phyloP scores from a whole-genome alignment of 176 grass and related monocot species.

The Carex pumila region DNA sequence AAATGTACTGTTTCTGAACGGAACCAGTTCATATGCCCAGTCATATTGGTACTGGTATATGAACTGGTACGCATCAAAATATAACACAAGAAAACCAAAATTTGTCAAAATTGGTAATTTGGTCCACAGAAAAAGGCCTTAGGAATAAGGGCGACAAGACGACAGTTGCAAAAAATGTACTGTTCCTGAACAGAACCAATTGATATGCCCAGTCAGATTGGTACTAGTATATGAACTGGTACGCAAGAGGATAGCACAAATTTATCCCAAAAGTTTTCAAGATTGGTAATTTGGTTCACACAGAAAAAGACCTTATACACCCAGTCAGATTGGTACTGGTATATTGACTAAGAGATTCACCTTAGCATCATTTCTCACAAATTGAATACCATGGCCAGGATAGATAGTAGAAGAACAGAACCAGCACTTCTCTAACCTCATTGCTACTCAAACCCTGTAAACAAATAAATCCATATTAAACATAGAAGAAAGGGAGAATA shows the following conservation, averaged over 20 bases:
- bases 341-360: neutral
- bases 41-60: neutral
- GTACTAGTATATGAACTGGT: neutral
- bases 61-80: neutral
- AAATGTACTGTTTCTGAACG: neutral
- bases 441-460: conserved; percentile 29
- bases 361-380: conserved; percentile 95
- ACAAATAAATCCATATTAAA: neutral
- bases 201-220: neutral
- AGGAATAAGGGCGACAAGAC: neutral
- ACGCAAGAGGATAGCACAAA: neutral
- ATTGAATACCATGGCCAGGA: conserved; percentile 89
- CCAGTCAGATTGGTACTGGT: neutral
- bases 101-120: neutral
- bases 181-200: neutral
- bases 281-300: neutral
- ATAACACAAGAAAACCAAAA: neutral
- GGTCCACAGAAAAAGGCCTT: neutral
- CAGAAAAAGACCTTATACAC: neutral
- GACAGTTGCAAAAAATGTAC: neutral
- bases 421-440: conserved; percentile 99
- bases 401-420: conserved; percentile 96
- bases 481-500: neutral
- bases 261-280: neutral
- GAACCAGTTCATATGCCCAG: neutral